Conservation (phyloP, 2,329 filamentous ascomycete genomes). For the Hypoxylon rubiginosum region DNA sequence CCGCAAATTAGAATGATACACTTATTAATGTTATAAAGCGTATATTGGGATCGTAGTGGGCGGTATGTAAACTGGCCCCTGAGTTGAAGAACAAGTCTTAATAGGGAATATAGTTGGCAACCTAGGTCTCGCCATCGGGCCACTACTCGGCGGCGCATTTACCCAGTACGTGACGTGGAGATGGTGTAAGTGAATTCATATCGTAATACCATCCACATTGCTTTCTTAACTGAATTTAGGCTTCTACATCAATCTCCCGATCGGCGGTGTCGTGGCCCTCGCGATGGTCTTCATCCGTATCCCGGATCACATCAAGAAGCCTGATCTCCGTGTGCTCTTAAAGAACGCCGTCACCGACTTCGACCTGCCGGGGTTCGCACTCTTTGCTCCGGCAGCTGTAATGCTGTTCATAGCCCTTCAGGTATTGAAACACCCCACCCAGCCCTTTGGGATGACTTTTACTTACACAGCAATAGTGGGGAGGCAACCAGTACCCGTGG, state of each 20-base stretch:
- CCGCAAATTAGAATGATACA: background rate
- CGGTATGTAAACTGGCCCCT: conserved; percentile 10
- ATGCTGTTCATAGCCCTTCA: conserved; percentile 63
- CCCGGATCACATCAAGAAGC: conserved; percentile 51
- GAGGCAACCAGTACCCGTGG: conserved; percentile 56
- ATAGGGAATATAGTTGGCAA: conserved; percentile 20
- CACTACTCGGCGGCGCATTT: conserved; percentile 61
- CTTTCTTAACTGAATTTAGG: conserved; percentile 42
- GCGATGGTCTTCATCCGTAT: conserved; percentile 52
- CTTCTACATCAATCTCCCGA: conserved; percentile 62
- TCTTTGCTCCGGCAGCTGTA: conserved; percentile 57
- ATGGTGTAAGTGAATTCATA: conserved; percentile 55
- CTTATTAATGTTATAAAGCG: conserved; percentile 3
- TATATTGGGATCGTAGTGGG: conserved; percentile 18
- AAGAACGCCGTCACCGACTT: conserved; percentile 50
- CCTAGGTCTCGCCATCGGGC: conserved; percentile 45
- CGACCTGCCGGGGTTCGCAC: conserved; percentile 57
- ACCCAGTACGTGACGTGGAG: conserved; percentile 59
- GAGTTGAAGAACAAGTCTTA: background rate
- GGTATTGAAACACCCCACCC: background rate
- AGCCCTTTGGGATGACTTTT: background rate
- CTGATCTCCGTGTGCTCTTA: conserved; percentile 6
- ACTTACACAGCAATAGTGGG: conserved; percentile 46
- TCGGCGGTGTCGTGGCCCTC: conserved; percentile 54
- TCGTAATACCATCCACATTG: background rate